These are phyloP conservation scores for Apostasia ramifera DNA, from an alignment of 106 monocot species.

Conservation along the genomic window DNA sequence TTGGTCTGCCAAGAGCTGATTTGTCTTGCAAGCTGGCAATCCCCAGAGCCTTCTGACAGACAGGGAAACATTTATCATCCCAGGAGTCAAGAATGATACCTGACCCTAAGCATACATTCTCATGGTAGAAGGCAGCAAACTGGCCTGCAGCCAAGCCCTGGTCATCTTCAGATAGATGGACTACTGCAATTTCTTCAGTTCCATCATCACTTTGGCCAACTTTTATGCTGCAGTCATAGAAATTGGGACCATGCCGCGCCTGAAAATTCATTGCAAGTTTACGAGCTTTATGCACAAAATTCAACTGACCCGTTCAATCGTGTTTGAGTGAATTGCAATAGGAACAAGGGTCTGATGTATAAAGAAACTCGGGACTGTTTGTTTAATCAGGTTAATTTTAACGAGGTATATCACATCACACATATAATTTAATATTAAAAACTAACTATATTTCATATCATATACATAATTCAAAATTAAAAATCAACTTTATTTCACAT, in stretches of 20 bases:
- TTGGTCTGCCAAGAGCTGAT: conserved; percentile 69
- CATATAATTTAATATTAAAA: too few relatives aligned
- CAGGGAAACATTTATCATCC: conserved; percentile 57
- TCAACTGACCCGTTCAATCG: too few relatives aligned
- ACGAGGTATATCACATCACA: too few relatives aligned
- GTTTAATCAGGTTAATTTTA: too few relatives aligned
- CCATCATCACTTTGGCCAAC: conserved; percentile 16
- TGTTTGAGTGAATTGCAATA: too few relatives aligned
- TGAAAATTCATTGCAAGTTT: conserved; percentile 12
- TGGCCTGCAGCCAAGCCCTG: conserved; percentile 97
- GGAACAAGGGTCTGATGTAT: too few relatives aligned
- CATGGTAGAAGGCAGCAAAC: conserved; percentile 78
- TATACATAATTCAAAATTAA: too few relatives aligned
- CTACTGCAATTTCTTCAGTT: conserved; percentile 29
- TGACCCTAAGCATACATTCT: conserved; percentile 68
- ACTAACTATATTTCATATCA: too few relatives aligned
- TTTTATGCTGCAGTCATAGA: conserved; percentile 63
- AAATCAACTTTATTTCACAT: too few relatives aligned
- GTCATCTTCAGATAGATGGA: conserved; percentile 83
- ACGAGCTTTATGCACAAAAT: too few relatives aligned
- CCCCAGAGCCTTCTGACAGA: conserved; percentile 72
- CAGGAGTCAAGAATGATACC: conserved; percentile 81
- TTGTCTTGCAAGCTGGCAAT: conserved; percentile 75
- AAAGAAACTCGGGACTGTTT: too few relatives aligned
- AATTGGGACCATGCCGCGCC: conserved; percentile 87